Base-by-base conservation (phyloP, 2,329 filamentous ascomycete genomes). In the Paecilomyces sp. region DNA sequence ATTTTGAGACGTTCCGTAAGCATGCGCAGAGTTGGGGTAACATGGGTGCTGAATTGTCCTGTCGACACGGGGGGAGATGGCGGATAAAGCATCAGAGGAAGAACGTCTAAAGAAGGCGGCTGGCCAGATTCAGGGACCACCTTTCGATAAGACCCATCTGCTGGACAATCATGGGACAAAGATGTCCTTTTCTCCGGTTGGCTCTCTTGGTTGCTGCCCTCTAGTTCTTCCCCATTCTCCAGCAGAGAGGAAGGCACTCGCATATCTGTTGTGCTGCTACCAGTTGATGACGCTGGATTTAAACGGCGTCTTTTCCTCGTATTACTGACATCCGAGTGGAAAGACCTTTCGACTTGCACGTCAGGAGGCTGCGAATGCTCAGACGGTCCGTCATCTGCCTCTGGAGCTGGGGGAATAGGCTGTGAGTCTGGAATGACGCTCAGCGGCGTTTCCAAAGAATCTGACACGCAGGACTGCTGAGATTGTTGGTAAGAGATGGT, bases 11-110 rank as follows among this genome's bases (percentile, higher is more conserved):
- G 79, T 0, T 74, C 70, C 2, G 80, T 80, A 1, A 91, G 76
- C 64, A 82, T 79, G 8, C 75, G 66, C 18, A 89, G 77, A 2
- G 79, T 76, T 11, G 75, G 72, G 0, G 88, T 88, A 50, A 90
- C 71, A 51, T 90, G 76, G 34, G 81, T 80, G 61, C 61, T 70
- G 55, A 89, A 72, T 1, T 73, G 66, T 1, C 60, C 63, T 15
- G 75, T 72, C 3, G 80, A 81, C 1, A 81, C 76, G 3, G 78
- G 70, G 0, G 88, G 87, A 0, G 78, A 80, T 0, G 83, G 81
- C 0, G 87, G 75, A 2, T 75, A 73, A 55, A 90, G 84, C 62
- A 71, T 61, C 41, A 72, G 59, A 5, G 74, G 75, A n/a, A 74
- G 66, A 4, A 60, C 36, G 24, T 61, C 53, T 28, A 66, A 60